These are phyloP conservation scores for Pinus taeda DNA, from an alignment of 75 land plant genomes.

Conservation along the genomic window DNA sequence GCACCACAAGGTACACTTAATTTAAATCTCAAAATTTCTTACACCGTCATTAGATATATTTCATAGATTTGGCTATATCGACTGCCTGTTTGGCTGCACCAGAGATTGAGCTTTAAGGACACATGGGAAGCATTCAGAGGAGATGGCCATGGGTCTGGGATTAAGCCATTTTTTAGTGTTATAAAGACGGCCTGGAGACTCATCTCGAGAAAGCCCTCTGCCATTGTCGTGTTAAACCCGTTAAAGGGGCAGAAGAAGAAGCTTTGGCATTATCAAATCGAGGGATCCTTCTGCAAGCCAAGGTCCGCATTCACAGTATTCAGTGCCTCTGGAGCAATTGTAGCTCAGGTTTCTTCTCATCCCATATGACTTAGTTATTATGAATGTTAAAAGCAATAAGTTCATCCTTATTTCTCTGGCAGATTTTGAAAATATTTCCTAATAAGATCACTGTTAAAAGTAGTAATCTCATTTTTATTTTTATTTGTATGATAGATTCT, in stretches of 20 bases:
- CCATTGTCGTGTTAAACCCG: background rate
- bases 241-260: background rate
- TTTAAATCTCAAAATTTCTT: no score
- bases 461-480: no score
- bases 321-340: slow-evolving; percentile 1
- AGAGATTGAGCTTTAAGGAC: slow-evolving; percentile 26
- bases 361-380: no score
- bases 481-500: no score
- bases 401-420: no score
- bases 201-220: background rate
- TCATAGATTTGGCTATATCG: no score
- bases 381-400: no score
- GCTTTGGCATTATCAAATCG: background rate
- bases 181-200: background rate
- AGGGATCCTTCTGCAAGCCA: slow-evolving; percentile 1
- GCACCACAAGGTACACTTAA: background rate
- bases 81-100: no score
- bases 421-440: no score
- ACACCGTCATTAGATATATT: no score
- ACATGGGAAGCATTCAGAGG: slow-evolving; percentile 29
- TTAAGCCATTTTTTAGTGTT: slow-evolving; percentile 14
- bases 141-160: background rate
- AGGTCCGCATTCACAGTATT: slow-evolving; percentile 8
- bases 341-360: no score
- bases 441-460: no score